Evolutionary conservation across 176 grass and related monocot genomes (phyloP), one percentile per base, ranked within the genome.

Genomic region (Raddia guianensis): DNA sequence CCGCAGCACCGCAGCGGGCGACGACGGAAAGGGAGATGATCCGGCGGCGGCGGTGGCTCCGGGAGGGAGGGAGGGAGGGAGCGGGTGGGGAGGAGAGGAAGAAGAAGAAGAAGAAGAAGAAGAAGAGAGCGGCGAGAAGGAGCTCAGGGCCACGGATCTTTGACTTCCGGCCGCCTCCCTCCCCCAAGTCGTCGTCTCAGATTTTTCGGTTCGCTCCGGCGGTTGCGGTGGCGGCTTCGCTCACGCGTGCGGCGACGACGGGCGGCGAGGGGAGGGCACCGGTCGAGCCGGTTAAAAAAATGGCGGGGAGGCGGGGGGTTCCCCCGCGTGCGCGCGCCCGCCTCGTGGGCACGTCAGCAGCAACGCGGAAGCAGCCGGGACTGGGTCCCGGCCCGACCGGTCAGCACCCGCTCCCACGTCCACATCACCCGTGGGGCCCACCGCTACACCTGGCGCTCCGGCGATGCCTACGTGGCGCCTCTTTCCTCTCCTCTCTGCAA

Each of bases 61-160:
- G 27, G 27, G 32, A 32, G 63, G 32, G 5, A 19, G 63, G 32
- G 5, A 19, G 5, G 54, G 20, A 18, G 12, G 12, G 2, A 32
- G 34, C 32, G 20, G 72, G 62, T 33, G 11, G 12, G 3, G 45
- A 7, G 68, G 12, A 53, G 37, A 40, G 68, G 85, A 43, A 11
- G 81, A 76, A 80, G 37, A 40, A 74, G 85, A 43, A 11, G 81
- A 27, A 27, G 27, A 27, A 27, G 27, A 27, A 27, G 37, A 40
- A 74, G 85, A 43, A 11, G 81, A 76, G 76, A 40, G 76, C 9
- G 40, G 40, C 37, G 70, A 80, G 75, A 70, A 89, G 69, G 75
- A 73, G n/a, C 75, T 74, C 6, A 4, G 32, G 63, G 18, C 8
- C 12, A 47, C 55, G 60, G 16, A 46, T 10, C 69, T n/a, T 84